Base-by-base conservation (phyloP, 2,329 filamentous ascomycete species). In the Stagonosporopsis tanaceti region DNA sequence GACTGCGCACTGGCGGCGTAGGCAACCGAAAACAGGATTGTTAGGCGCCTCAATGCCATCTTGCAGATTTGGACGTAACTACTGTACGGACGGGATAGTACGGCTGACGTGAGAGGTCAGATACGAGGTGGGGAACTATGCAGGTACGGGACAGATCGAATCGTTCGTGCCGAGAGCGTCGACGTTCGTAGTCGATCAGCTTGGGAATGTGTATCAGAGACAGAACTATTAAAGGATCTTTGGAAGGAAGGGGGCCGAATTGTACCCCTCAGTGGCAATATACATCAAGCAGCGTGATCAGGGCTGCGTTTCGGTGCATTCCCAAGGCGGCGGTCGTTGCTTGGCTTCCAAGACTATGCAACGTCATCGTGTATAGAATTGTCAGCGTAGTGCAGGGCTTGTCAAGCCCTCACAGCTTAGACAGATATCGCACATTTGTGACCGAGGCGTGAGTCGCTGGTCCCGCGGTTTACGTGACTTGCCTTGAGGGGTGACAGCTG, bases 31-130 rank as follows among this genome's bases (percentile, higher is more conserved):
- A 58, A 61, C 60, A 71, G 61, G 44, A 57, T 65, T 59, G 71
- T 52, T 47, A 73, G 63, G 60, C 65, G 63, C 59, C 63, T 71
- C 55, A 67, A 61, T 47, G 59, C 57, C 61, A 69, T 70, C 32
- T 52, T 52, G 42, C 54, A 47, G 42, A 17, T 28, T 22, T 42
- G 41, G 38, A 50, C 37, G n/a, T 34, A 12, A 4, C 37, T 39
- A 22, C 9, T 17, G 9, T 39, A 22, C 9, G 37, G 9, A 22
- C 37, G 37, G 37, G 40, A 53, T 53, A 37, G 41, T 50, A 45
- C 28, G 46, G 60, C 55, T 60, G 57, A 63, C 64, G 57, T 61
- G 60, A 63, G 57, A 56, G 27, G 22, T 28, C 20, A 30, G 39
- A 48, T 42, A 53, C 44, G 38, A 44, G 48, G 50, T 28, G 35